Evolutionary conservation across 805 yeast genomes (phyloP).

Genomic region (Ogataea neopini): DNA sequence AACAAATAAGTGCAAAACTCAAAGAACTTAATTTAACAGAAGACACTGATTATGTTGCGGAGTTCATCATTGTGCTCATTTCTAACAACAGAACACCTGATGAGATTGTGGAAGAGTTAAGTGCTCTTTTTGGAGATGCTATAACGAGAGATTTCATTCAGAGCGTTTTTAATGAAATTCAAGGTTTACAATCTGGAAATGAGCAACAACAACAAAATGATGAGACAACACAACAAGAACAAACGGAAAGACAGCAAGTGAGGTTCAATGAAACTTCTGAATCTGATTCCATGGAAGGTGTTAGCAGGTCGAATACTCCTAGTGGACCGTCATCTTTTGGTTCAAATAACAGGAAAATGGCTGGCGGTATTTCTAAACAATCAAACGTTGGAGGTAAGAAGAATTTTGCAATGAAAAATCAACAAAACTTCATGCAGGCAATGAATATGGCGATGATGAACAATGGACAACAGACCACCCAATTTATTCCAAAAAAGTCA

Average conservation of each 20-base stretch:
- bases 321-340: constrained; percentile 27
- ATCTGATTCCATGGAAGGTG: constrained; percentile 21
- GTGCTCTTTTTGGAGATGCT: constrained; percentile 59
- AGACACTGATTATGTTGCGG: constrained; percentile 65
- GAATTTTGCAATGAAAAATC: constrained; percentile 40
- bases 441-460: constrained; percentile 37
- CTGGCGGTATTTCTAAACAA: constrained; percentile 22
- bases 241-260: constrained; percentile 29
- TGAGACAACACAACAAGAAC: constrained; percentile 25
- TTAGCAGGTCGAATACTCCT: constrained; percentile 20
- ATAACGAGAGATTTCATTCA: constrained; percentile 59
- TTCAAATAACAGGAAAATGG: constrained; percentile 11
- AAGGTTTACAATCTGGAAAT: constrained; percentile 33
- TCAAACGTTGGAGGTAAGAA: constrained; percentile 15
- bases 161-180: constrained; percentile 57
- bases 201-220: constrained; percentile 17
- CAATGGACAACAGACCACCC: constrained; percentile 28
- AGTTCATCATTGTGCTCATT: constrained; percentile 68
- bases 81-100: constrained; percentile 64
- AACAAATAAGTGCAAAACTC: constrained; percentile 43
- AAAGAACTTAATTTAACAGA: constrained; percentile 45
- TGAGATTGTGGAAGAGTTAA: constrained; percentile 61
- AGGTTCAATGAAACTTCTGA: constrained; percentile 30
- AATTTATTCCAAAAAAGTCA: constrained; percentile 49
- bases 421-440: constrained; percentile 43